phyloP scores from a whole-genome alignment of 345 rosid genomes.

The Citrus cavaleriei region DNA sequence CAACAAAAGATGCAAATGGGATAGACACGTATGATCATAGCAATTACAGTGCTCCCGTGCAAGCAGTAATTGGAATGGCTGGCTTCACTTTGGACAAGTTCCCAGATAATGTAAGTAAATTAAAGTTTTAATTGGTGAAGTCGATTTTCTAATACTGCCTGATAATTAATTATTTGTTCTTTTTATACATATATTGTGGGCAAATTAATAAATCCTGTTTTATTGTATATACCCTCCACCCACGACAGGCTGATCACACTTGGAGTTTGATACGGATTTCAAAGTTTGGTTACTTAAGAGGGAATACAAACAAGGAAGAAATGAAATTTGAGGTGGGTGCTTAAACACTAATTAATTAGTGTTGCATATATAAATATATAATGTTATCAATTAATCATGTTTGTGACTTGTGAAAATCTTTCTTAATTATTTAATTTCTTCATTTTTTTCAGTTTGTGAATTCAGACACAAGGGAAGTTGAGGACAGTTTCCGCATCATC shows the following conservation, averaged over 20 bases:
- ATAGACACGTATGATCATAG: conserved; percentile 49
- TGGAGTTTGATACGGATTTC: conserved; percentile 59
- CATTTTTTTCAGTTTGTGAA: conserved; percentile 43
- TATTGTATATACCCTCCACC: no score
- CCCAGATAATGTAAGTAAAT: not conserved
- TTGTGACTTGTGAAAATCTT: no score
- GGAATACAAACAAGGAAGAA: conserved; percentile 37
- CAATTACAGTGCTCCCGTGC: conserved; percentile 59
- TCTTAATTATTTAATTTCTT: not conserved
- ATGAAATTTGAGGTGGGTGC: conserved; percentile 41
- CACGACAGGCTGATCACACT: not conserved
- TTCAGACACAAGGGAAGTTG: conserved; percentile 28
- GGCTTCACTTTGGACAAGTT: conserved; percentile 50
- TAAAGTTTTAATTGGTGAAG: not conserved
- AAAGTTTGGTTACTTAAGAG: conserved; percentile 47
- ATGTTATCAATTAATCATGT: no score
- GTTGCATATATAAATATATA: no score
- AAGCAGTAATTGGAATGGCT: conserved; percentile 65
- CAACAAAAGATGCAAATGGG: conserved; percentile 40
- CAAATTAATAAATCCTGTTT: no score
- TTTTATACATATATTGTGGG: no score
- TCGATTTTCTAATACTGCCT: not conserved
- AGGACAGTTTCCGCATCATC: conserved; percentile 51
- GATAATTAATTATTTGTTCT: no score
- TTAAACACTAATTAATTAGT: no score